Evolutionary conservation across 345 rosid species (phyloP).

Genomic region (Isatis tinctoria): DNA sequence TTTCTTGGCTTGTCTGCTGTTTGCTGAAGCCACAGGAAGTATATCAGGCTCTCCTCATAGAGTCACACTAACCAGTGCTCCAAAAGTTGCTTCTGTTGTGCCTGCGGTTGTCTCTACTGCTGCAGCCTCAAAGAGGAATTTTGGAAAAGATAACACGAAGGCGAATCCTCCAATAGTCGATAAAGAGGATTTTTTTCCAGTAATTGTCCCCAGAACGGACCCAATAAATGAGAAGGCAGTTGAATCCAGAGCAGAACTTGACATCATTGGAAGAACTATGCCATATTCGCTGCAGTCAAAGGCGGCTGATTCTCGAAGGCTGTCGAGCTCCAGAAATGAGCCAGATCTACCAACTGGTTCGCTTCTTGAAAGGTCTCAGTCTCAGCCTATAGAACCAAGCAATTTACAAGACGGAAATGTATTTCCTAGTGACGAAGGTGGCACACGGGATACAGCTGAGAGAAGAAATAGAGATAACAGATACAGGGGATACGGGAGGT

Average conservation of each 20-base stretch:
- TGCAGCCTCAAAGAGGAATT: constrained; percentile 53
- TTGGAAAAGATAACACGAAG: constrained; percentile 42
- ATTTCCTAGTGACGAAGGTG: constrained; percentile 41
- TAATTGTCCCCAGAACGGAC: constrained; percentile 73
- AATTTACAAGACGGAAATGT: constrained; percentile 40
- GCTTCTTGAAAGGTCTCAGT: constrained; percentile 39
- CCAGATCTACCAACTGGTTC: constrained; percentile 47
- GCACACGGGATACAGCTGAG: constrained; percentile 48
- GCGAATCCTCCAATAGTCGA: constrained; percentile 44
- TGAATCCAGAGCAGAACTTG: constrained; percentile 74
- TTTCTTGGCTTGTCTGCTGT: constrained; percentile 37
- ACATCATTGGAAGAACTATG: constrained; percentile 89
- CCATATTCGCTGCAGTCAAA: constrained; percentile 95
- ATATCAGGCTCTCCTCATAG: constrained; percentile 71
- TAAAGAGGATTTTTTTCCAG: constrained; percentile 62
- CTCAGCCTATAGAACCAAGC: constrained; percentile 41
- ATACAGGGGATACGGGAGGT: constrained; percentile 42
- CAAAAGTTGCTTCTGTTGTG: constrained; percentile 40
- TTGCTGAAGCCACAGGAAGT: constrained; percentile 77
- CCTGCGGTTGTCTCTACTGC: constrained; percentile 41
- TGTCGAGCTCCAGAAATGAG: constrained; percentile 53
- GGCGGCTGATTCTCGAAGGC: constrained; percentile 56
- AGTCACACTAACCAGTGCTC: constrained; percentile 43
- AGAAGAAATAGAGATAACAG: constrained; percentile 52
- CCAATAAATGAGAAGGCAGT: constrained; percentile 49